Evolutionary conservation across 2,329 filamentous ascomycete genomes (phyloP).

Genomic region (Ophiostoma perfectum): DNA sequence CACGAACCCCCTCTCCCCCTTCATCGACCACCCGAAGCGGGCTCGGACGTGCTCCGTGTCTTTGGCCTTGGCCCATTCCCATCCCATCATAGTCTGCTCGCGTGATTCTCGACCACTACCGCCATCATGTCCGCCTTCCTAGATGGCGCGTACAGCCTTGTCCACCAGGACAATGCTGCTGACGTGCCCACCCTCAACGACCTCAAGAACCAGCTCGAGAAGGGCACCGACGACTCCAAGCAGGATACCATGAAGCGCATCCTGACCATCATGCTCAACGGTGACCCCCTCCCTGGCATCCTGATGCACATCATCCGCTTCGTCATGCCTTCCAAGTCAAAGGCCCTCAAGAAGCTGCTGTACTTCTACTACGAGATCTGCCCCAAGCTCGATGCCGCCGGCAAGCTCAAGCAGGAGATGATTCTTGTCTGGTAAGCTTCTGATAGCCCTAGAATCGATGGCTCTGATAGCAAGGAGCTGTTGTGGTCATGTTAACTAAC

Average conservation of each 20-base stretch:
- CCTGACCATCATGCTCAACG: constrained; percentile 95
- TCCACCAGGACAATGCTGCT: constrained; percentile 94
- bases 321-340: constrained; percentile 97
- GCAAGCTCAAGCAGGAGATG: constrained; percentile 99
- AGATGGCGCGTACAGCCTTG: constrained; percentile 91
- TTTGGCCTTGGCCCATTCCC: too few species aligned
- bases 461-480: neutral
- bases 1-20: constrained; percentile 13
- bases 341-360: constrained; percentile 92
- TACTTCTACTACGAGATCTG: constrained; percentile 99
- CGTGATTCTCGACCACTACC: constrained; percentile 17
- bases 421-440: constrained; percentile 82
- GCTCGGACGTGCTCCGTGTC: too few species aligned
- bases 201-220: constrained; percentile 87
- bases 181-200: constrained; percentile 88
- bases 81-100: neutral
- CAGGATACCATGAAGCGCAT: constrained; percentile 95
- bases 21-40: neutral
- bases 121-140: constrained; percentile 86
- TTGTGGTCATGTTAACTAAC: neutral
- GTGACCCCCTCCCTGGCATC: constrained; percentile 87
- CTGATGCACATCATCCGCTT: constrained; percentile 99
- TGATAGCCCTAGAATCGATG: too few species aligned
- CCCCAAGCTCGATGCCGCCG: constrained; percentile 83
- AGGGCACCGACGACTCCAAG: constrained; percentile 88